phyloP scores from a whole-genome alignment of 208 protist species.

The Blastocrithidia nonstop region DNA sequence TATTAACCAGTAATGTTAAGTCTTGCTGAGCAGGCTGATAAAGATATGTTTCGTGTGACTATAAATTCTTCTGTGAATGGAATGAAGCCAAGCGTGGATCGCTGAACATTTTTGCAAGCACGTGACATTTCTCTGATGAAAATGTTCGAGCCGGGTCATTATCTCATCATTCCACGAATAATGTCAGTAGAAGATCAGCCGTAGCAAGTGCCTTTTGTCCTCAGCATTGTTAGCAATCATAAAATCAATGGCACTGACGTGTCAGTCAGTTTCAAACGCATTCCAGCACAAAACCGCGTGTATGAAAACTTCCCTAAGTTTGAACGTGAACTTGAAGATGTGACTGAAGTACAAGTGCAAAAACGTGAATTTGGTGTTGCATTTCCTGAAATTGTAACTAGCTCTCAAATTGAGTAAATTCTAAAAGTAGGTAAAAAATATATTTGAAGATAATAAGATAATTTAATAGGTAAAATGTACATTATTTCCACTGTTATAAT shows the following conservation, averaged over 20 bases:
- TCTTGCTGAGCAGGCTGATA: conserved; percentile 15
- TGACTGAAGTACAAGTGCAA: conserved; percentile 47
- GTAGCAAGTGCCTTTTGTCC: conserved; percentile 25
- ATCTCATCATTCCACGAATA: conserved; percentile 56
- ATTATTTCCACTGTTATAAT: conserved; percentile 1
- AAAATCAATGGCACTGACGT: conserved; percentile 33
- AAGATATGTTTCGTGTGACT: conserved; percentile 36
- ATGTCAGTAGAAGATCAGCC: conserved; percentile 15
- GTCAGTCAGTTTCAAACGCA: conserved; percentile 31
- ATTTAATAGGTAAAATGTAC: conserved; percentile 1
- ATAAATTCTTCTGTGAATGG: conserved; percentile 63
- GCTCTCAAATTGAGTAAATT: conserved; percentile 5
- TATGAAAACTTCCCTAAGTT: conserved; percentile 80
- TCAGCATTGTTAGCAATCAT: conserved; percentile 36
- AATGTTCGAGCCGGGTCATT: conserved; percentile 50
- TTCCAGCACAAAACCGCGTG: conserved; percentile 47
- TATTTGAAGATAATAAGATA: conserved; percentile 3
- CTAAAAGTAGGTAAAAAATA: conserved; percentile 2
- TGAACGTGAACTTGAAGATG: conserved; percentile 19
- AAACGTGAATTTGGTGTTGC: conserved; percentile 25
- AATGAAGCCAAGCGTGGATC: conserved; percentile 28
- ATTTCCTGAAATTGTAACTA: conserved; percentile 33
- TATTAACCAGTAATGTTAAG: conserved; percentile 78
- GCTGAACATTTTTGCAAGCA: conserved; percentile 70
- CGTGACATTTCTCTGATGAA: conserved; percentile 60